These are phyloP conservation scores for Backusella macrospora DNA, from an alignment of 192 early-diverging fungal species.

Conservation along the genomic window DNA sequence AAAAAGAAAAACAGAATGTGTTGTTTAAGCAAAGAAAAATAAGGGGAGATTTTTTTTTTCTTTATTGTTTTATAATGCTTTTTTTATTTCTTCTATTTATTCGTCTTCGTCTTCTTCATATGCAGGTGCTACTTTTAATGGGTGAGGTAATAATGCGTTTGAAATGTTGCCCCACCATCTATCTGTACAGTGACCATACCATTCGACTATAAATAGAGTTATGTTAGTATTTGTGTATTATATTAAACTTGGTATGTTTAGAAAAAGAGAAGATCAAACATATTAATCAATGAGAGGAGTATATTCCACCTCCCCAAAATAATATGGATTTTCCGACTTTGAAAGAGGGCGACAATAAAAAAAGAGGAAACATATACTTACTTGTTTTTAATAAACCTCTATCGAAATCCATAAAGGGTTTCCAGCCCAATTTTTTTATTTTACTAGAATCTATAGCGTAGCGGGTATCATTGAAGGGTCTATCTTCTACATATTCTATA, in stretches of 20 bases:
- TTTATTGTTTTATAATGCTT: neutral
- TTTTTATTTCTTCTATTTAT: neutral
- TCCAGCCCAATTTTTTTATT: slow-evolving; percentile 72
- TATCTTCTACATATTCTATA: slow-evolving; percentile 73
- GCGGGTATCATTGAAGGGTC: slow-evolving; percentile 75
- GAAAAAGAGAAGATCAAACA: neutral
- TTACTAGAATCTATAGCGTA: slow-evolving; percentile 77
- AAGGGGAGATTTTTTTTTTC: neutral
- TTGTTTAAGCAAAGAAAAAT: neutral
- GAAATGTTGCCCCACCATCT: slow-evolving; percentile 66
- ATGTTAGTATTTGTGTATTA: neutral
- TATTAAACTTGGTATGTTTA: neutral
- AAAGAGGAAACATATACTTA: slow-evolving; percentile 37
- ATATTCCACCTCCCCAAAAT: neutral
- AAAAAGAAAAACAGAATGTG: neutral
- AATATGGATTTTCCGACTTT: neutral
- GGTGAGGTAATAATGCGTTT: slow-evolving; percentile 59
- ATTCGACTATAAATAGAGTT: slow-evolving; percentile 46
- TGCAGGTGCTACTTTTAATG: slow-evolving; percentile 42
- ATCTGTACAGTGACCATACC: slow-evolving; percentile 53
- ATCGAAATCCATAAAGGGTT: slow-evolving; percentile 59
- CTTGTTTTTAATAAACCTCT: slow-evolving; percentile 69
- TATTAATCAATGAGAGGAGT: neutral
- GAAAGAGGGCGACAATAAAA: neutral
- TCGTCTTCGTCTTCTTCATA: slow-evolving; percentile 8